Percentiles rank a stretch among this genome's conserved stretches.
These are phyloP conservation scores for Apiospora phragmitis DNA, from an alignment of 2,329 filamentous ascomycete genomes.

Conservation along the genomic window DNA sequence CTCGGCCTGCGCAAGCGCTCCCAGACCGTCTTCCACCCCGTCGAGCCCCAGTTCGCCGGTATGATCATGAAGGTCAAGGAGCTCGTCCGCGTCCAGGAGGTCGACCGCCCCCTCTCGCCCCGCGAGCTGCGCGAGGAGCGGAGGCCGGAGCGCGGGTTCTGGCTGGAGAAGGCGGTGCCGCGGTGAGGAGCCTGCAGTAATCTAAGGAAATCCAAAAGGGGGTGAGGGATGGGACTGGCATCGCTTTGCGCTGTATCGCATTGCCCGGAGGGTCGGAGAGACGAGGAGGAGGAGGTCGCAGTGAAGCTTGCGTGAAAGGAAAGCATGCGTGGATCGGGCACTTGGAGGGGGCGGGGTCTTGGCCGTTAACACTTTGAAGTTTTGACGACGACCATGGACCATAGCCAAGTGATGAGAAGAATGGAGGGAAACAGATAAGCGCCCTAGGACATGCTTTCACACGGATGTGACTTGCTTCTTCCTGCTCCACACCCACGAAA, in stretches of 20 bases:
- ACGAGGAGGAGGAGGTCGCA: background rate
- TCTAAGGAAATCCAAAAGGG: too few species aligned
- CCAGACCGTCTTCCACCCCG: conserved; percentile 87
- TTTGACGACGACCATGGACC: background rate
- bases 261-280: too few species aligned
- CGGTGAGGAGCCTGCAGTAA: conserved; percentile 29
- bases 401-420: background rate
- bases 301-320: background rate
- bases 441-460: background rate
- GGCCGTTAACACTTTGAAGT: background rate
- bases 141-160: conserved; percentile 79
- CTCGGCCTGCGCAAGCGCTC: conserved; percentile 83
- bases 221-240: background rate
- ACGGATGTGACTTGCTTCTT: background rate
- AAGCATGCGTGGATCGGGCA: background rate
- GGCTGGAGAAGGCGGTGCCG: conserved; percentile 61
- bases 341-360: background rate
- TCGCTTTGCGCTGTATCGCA: too few species aligned
- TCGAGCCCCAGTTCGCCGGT: conserved; percentile 77
- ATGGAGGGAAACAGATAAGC: background rate
- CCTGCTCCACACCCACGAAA: background rate
- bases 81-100: conserved; percentile 79
- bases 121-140: conserved; percentile 69
- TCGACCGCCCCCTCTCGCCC: conserved; percentile 63
- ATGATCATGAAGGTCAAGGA: conserved; percentile 96